These are phyloP conservation scores for Phytophthora palmivora DNA, from an alignment of 352 stramenopile genomes.

Conservation along the genomic window DNA sequence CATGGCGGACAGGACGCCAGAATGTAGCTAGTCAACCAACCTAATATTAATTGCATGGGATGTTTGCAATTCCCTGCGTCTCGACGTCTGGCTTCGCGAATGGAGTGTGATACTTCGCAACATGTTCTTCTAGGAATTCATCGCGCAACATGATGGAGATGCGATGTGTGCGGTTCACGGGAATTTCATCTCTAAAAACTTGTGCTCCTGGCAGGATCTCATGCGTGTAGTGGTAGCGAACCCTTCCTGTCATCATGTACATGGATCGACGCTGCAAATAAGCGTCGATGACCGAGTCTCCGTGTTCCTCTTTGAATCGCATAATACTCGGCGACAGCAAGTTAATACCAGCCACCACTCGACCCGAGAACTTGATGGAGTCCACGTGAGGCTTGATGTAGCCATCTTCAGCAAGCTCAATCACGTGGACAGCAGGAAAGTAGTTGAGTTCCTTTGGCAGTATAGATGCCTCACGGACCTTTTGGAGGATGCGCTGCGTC, in stretches of 20 bases:
- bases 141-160: conserved; percentile 89
- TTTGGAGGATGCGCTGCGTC: conserved; percentile 67
- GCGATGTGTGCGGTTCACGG: conserved; percentile 73
- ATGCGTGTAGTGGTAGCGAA: conserved; percentile 89
- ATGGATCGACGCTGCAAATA: conserved; percentile 78
- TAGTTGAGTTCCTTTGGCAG: conserved; percentile 71
- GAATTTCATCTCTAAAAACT: conserved; percentile 57
- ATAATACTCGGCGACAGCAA: conserved; percentile 85
- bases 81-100: conserved; percentile 29
- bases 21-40: conserved; percentile 34
- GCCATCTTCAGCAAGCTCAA: conserved; percentile 80
- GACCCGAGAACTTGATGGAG: conserved; percentile 88
- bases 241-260: conserved; percentile 88
- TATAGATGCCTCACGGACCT: conserved; percentile 63
- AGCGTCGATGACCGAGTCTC: conserved; percentile 71
- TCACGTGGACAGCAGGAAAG: conserved; percentile 82
- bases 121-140: conserved; percentile 55
- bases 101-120: conserved; percentile 46
- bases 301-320: conserved; percentile 85
- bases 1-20: conserved; percentile 14
- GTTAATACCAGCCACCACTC: conserved; percentile 78
- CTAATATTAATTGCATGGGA: conserved; percentile 47
- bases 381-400: conserved; percentile 91
- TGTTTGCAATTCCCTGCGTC: conserved; percentile 29
- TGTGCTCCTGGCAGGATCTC: conserved; percentile 79